A percentile compares a stretch with the other conserved stretches of the same genome.
phyloP scores from a whole-genome alignment of 1,139 yeast genomes.

The Candida pseudocylindracea region DNA sequence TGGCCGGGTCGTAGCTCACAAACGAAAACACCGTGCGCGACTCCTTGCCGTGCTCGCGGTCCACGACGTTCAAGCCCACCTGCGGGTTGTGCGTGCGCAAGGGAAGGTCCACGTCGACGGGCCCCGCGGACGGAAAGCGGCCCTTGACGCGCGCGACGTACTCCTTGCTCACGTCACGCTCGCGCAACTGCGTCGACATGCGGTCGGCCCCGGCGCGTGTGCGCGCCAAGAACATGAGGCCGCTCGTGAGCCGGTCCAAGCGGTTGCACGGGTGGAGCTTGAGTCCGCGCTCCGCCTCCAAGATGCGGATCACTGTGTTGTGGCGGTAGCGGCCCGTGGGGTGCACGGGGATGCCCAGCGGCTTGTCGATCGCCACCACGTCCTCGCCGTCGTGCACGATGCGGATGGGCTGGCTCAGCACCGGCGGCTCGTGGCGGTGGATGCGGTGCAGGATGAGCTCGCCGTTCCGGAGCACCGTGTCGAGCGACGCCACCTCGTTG shows the following conservation, averaged over 20 bases:
- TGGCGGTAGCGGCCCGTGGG: conserved; percentile 87
- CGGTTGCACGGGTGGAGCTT: conserved; percentile 79
- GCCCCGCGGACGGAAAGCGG: conserved; percentile 35
- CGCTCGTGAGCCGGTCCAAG: conserved; percentile 79
- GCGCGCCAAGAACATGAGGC: conserved; percentile 83
- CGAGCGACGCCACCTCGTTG: conserved; percentile 36
- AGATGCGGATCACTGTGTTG: conserved; percentile 68
- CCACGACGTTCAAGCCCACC: conserved; percentile 54
- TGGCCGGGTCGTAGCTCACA: conserved; percentile 33
- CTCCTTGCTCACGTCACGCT: conserved; percentile 56
- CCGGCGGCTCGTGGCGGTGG: conserved; percentile 87
- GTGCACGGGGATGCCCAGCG: conserved; percentile 89
- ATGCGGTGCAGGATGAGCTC: conserved; percentile 66
- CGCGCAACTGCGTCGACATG: conserved; percentile 53
- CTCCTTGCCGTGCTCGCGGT: conserved; percentile 40
- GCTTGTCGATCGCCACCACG: conserved; percentile 74
- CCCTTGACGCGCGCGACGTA: conserved; percentile 82
- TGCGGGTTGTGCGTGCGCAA: conserved; percentile 56
- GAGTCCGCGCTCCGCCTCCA: conserved; percentile 42
- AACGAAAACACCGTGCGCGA: conserved; percentile 31
- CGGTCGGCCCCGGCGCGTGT: conserved; percentile 61
- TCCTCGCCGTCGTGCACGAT: conserved; percentile 67
- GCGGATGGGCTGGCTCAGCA: conserved; percentile 43
- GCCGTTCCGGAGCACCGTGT: conserved; percentile 56
- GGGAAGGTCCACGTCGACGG: conserved; percentile 41